Conservation (phyloP, 257 asterid species). For the Apocynum venetum region DNA sequence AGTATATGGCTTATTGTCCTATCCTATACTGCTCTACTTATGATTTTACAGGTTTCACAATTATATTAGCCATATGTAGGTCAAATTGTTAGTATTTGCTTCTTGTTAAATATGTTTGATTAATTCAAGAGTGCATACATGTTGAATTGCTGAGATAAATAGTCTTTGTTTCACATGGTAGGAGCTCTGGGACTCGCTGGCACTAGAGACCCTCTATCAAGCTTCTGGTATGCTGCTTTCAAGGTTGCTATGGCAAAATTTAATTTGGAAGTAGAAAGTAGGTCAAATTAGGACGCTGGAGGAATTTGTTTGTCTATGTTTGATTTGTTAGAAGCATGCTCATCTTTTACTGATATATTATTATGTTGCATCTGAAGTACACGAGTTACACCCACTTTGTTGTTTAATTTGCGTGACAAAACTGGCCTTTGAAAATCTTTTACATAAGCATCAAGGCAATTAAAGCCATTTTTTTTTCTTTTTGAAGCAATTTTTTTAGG, state of each 20-base stretch:
- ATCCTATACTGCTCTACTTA: neutral
- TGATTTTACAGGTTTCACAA: neutral
- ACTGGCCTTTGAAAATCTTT: neutral
- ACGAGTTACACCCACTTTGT: neutral
- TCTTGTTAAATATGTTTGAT: slow-evolving; percentile 1
- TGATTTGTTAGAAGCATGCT: neutral
- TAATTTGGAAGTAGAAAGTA: neutral
- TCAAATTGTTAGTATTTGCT: neutral
- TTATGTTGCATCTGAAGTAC: neutral
- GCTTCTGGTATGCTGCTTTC: slow-evolving; percentile 60
- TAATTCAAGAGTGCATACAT: neutral
- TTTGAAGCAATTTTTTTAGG: neutral
- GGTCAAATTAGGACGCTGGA: neutral
- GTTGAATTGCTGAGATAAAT: slow-evolving; percentile 5
- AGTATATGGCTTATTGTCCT: neutral
- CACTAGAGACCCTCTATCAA: slow-evolving; percentile 72
- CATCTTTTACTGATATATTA: neutral
- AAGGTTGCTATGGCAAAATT: too few species aligned
- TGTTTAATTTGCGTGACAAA: neutral
- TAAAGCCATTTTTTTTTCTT: neutral
- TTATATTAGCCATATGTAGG: neutral
- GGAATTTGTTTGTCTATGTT: neutral
- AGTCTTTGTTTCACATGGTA: slow-evolving; percentile 22
- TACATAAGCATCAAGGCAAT: neutral
- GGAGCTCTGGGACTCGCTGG: slow-evolving; percentile 88